Evolutionary conservation across 2,329 filamentous ascomycete species (phyloP).

Genomic region (Phaeosphaeriaceae sp.): DNA sequence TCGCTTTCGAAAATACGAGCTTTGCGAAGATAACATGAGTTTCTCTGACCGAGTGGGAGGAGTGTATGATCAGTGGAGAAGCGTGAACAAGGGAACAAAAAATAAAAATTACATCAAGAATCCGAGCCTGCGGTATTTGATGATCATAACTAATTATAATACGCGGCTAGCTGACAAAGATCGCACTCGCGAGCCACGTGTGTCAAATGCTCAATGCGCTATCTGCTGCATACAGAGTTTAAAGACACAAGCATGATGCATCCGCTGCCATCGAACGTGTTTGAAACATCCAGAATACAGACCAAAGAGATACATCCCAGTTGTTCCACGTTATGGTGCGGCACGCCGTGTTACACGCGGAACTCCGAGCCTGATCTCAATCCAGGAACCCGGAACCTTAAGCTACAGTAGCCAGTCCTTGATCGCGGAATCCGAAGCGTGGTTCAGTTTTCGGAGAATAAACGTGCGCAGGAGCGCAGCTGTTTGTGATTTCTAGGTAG

Average conservation of each 20-base stretch:
- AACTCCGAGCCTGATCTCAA: slow-evolving; percentile 13
- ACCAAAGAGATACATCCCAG: neutral
- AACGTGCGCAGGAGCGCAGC: too few species aligned
- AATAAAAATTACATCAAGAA: neutral
- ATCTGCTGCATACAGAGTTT: neutral
- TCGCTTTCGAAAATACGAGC: slow-evolving; percentile 9
- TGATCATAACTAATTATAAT: too few species aligned
- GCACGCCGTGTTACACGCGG: slow-evolving; percentile 13
- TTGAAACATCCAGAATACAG: slow-evolving; percentile 4
- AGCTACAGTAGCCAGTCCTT: too few species aligned
- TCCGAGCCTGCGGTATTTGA: too few species aligned
- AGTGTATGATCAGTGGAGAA: neutral
- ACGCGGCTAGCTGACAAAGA: too few species aligned
- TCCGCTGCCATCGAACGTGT: neutral
- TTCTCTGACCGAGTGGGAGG: slow-evolving; percentile 4
- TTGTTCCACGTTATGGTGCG: slow-evolving; percentile 11
- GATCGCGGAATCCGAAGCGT: neutral
- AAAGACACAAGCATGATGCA: neutral
- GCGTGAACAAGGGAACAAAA: neutral
- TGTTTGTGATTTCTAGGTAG: too few species aligned
- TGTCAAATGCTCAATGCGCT: neutral
- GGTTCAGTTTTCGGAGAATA: neutral
- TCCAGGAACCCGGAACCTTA: slow-evolving; percentile 1
- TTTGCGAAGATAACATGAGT: slow-evolving; percentile 18
- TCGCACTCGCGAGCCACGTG: neutral